Evolutionary conservation across 352 stramenopile genomes (phyloP).

Genomic region (Phytophthora citrophthora): DNA sequence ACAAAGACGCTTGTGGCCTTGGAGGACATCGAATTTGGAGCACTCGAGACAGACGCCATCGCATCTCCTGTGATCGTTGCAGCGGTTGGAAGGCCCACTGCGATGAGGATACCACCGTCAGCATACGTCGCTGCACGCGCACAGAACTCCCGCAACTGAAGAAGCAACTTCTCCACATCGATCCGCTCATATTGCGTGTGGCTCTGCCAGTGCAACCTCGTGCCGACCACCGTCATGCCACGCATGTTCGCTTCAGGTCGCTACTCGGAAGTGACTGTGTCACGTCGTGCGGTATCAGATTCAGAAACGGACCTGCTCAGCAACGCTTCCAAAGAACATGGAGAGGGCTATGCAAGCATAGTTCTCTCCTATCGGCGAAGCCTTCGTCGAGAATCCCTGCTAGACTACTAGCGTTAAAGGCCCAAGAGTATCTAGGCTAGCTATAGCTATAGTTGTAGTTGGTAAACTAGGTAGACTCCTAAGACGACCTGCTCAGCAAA

Average conservation of each 20-base stretch:
- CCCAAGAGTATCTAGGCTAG: too few relatives aligned
- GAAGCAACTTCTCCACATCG: conserved; percentile 41
- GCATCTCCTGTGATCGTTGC: conserved; percentile 3
- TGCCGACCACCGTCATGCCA: conserved; percentile 47
- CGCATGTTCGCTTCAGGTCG: conserved; percentile 11
- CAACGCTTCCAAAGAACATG: too few relatives aligned
- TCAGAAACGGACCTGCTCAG: conserved; percentile 28
- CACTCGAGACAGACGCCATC: not conserved
- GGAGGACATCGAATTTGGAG: conserved; percentile 13
- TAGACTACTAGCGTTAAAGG: too few relatives aligned
- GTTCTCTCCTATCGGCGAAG: too few relatives aligned
- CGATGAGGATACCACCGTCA: conserved; percentile 49
- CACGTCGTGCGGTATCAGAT: conserved; percentile 19
- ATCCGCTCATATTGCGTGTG: conserved; percentile 44
- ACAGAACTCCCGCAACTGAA: conserved; percentile 50
- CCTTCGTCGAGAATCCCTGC: too few relatives aligned
- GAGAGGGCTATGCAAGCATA: too few relatives aligned
- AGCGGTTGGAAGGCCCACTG: conserved; percentile 45
- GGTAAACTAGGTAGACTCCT: too few relatives aligned
- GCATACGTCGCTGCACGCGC: conserved; percentile 49
- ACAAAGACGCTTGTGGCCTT: conserved; percentile 36
- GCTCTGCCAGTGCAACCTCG: conserved; percentile 68
- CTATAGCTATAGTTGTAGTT: too few relatives aligned
- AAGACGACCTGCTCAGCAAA: conserved; percentile 1
- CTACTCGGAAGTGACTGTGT: conserved; percentile 17